phyloP scores from a whole-genome alignment of 148 eudicot genomes.

The Rhododendron mucronatum region DNA sequence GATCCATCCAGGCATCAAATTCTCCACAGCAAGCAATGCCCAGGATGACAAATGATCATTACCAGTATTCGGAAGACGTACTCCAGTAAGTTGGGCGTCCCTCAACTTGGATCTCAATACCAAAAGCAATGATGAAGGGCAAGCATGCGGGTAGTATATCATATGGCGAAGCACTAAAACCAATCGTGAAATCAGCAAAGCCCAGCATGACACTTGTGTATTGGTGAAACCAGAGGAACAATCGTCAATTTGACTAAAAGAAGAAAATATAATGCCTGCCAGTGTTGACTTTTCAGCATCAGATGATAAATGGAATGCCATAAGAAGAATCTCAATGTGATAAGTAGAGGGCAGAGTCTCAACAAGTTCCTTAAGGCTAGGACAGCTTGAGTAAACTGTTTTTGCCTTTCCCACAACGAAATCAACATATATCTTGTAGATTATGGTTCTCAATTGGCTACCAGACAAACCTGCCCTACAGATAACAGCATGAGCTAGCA shows the following conservation, averaged over 20 bases:
- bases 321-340: conserved; percentile 85
- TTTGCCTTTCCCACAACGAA: conserved; percentile 57
- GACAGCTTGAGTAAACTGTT: conserved; percentile 32
- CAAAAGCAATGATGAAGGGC: conserved; percentile 76
- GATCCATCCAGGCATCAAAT: conserved; percentile 34
- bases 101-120: conserved; percentile 73
- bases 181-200: conserved; percentile 72
- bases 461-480: conserved; percentile 65
- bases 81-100: conserved; percentile 34
- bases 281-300: conserved; percentile 64
- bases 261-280: conserved; percentile 47
- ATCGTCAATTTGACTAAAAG: conserved; percentile 42
- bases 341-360: conserved; percentile 70
- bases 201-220: conserved; percentile 80
- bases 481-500: conserved; percentile 65
- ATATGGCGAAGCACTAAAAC: conserved; percentile 78
- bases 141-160: conserved; percentile 60
- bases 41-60: conserved; percentile 47
- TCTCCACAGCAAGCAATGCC: conserved; percentile 52
- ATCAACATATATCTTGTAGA: conserved; percentile 50
- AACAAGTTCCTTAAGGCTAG: conserved; percentile 47
- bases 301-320: conserved; percentile 89
- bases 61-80: conserved; percentile 25
- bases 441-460: conserved; percentile 59
- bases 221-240: conserved; percentile 32